phyloP scores from a whole-genome alignment of 164 flowering plant genomes.

The Vitis riparia region DNA sequence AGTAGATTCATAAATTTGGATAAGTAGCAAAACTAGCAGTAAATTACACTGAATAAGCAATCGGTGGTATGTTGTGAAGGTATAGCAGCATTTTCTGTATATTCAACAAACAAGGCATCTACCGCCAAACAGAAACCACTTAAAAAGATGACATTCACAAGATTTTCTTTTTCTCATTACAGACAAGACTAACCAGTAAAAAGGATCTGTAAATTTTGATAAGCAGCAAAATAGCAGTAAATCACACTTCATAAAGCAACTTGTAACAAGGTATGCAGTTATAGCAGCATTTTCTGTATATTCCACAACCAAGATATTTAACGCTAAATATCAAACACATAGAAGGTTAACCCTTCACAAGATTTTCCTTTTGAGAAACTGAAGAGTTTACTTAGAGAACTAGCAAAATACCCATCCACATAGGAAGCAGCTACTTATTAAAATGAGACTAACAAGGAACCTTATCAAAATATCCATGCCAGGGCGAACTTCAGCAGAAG shows the following conservation, averaged over 20 bases:
- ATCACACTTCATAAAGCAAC: background rate
- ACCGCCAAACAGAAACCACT: no score
- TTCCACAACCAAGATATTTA: background rate
- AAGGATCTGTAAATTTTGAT: no score
- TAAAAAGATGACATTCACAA: no score
- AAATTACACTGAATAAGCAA: no score
- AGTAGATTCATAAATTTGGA: constrained; percentile 2
- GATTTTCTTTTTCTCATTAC: no score
- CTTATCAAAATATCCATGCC: background rate
- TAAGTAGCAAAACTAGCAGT: no score
- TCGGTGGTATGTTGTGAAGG: no score
- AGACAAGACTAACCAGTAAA: no score
- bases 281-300: background rate
- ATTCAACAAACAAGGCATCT: no score
- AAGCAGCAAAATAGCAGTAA: background rate
- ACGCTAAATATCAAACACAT: background rate
- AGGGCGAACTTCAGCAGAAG: no score
- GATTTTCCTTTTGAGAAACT: background rate
- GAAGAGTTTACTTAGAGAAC: background rate
- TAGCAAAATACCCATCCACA: background rate
- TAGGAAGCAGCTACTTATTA: background rate
- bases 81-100: no score
- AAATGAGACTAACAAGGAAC: background rate
- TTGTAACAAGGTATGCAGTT: background rate
- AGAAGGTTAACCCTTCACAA: no score